Evolutionary conservation across 768 basidiomycete genomes (phyloP).

Genomic region (Boletus rubescentipes): DNA sequence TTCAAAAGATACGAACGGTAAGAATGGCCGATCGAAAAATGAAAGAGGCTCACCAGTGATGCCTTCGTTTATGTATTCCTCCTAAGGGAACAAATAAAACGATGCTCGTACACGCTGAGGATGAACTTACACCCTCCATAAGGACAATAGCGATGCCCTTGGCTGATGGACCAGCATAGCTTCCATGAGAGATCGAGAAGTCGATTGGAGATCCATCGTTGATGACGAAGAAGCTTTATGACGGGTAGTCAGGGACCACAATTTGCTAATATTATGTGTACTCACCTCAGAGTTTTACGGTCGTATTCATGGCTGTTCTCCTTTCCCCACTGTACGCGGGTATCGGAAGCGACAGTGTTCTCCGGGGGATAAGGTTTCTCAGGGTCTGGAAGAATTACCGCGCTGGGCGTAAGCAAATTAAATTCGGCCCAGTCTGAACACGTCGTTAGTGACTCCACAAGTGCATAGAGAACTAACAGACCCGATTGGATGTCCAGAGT

Average conservation of each 20-base stretch:
- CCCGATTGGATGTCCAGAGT: neutral
- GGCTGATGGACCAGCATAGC: neutral
- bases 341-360: neutral
- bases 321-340: neutral
- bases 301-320: neutral
- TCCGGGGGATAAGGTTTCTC: neutral
- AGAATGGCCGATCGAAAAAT: neutral
- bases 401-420: no score
- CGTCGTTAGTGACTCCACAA: neutral
- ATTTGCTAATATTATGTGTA: no score
- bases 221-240: conserved; percentile 1
- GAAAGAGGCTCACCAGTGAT: neutral
- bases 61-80: neutral
- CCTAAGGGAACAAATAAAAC: neutral
- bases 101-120: neutral
- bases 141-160: neutral
- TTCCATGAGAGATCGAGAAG: conserved; percentile 2
- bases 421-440: neutral
- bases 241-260: no score
- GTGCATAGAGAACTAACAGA: neutral
- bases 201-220: conserved; percentile 6
- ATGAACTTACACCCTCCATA: neutral
- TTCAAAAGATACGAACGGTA: no score
- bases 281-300: neutral
- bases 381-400: no score